Evolutionary conservation across 2,329 filamentous ascomycete species (phyloP).

Genomic region (Colletotrichum endophyticum): DNA sequence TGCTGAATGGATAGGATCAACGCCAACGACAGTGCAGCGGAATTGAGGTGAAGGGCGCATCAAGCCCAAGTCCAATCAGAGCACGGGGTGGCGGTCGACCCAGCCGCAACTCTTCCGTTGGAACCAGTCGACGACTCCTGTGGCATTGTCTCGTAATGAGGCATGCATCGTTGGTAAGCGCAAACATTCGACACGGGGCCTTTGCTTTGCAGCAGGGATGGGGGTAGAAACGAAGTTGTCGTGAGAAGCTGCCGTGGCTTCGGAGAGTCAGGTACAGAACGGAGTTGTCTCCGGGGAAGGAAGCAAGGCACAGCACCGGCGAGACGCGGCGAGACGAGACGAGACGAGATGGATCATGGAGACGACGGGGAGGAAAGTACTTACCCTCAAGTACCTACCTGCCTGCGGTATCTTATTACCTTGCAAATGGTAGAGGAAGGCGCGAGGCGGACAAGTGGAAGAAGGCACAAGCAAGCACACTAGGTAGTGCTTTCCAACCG

Average conservation of each 20-base stretch:
- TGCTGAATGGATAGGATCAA: not conserved
- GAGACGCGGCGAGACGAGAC: not conserved
- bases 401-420: not conserved
- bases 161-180: not conserved
- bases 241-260: not conserved
- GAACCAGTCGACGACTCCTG: not conserved
- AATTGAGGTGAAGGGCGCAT: not conserved
- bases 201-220: not conserved
- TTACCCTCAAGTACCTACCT: not conserved
- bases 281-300: conserved; percentile 12
- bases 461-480: not conserved
- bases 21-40: not conserved
- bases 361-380: not conserved
- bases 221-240: not conserved
- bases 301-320: not conserved
- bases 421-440: not conserved
- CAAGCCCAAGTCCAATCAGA: not conserved
- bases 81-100: not conserved
- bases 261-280: conserved; percentile 8
- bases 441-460: not conserved
- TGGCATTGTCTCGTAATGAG: not conserved
- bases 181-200: not conserved
- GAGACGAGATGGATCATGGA: not conserved
- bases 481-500: not conserved
- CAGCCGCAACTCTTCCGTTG: not conserved